phyloP scores from a whole-genome alignment of 306 rosid species.

The Trichosanthes cucumerina region DNA sequence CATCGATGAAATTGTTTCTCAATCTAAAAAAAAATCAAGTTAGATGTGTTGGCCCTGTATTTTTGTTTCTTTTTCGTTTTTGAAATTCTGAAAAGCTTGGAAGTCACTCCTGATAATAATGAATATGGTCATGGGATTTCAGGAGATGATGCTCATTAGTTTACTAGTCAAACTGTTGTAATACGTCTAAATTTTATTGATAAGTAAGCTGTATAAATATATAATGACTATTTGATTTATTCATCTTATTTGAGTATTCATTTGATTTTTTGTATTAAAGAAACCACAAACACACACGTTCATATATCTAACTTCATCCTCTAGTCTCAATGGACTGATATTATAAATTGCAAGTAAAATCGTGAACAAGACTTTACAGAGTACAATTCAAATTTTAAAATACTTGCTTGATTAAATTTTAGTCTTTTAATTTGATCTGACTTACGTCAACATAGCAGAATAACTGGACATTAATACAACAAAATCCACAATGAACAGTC shows the following conservation, averaged over 20 bases:
- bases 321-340: background rate
- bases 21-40: background rate
- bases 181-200: background rate
- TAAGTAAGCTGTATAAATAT: background rate
- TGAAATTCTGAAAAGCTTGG: background rate
- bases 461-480: background rate
- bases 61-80: background rate
- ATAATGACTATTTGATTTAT: background rate
- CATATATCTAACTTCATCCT: background rate
- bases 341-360: background rate
- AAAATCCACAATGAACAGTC: background rate
- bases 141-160: background rate
- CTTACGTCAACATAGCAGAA: background rate
- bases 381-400: background rate
- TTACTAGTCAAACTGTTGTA: background rate
- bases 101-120: background rate
- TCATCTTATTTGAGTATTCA: background rate
- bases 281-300: background rate
- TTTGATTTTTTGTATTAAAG: background rate
- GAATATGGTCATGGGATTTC: background rate
- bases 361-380: background rate
- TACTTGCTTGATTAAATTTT: background rate
- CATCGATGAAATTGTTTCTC: too few species aligned
- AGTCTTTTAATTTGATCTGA: background rate
- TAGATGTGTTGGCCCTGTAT: background rate